Evolutionary conservation across 2,329 filamentous ascomycete species (phyloP), one percentile per base, ranked within the genome.

Genomic region (Cucurbitaria berberidis): DNA sequence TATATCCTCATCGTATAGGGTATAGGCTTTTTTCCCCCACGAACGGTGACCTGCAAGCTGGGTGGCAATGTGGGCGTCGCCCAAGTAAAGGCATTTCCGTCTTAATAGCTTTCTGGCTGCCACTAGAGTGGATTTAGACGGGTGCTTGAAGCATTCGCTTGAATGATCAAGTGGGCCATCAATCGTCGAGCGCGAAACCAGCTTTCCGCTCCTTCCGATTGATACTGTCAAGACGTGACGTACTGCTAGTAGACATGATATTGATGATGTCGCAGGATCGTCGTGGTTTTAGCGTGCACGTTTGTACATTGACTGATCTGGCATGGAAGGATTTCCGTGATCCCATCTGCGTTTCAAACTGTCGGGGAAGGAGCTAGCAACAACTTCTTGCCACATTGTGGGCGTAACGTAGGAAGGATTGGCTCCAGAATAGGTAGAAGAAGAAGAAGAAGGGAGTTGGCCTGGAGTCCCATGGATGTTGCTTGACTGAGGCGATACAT

Each of bases 331-430:
- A 42, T 64, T 64, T 13, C 75, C 72, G 29, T 77, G 76, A 50
- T 80, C 77, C 68, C 78, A 78, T 55, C 77, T 71, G 50, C 79
- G 72, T 67, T 81, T 81, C 27, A 77, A 62, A 1, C 76, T 74
- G 38, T 75, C 73, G 10, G 70, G 66, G 51, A 77, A 73, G 4
- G 74, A 75, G 40, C 70, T 76, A 18, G 74, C 74, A 45, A 81
- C 80, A 2, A 78, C 78, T 49, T 81, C 77, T 63, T 81, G 79
- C 79, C 79, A 81, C 78, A 80, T 80, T 32, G 76, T 75, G 4
- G 79, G 78, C n/a, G 79, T 80, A 26, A 81, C 79, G 45, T 75
- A 77, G 5, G 69, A 61, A 22, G 68, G 62, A 30, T 62, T 67
- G 5, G 69, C 52, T 39, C 67, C 62, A 32, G 70, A 54, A 51